phyloP scores from a whole-genome alignment of 1,284 basidiomycete species.

The Tilletia walkeri region DNA sequence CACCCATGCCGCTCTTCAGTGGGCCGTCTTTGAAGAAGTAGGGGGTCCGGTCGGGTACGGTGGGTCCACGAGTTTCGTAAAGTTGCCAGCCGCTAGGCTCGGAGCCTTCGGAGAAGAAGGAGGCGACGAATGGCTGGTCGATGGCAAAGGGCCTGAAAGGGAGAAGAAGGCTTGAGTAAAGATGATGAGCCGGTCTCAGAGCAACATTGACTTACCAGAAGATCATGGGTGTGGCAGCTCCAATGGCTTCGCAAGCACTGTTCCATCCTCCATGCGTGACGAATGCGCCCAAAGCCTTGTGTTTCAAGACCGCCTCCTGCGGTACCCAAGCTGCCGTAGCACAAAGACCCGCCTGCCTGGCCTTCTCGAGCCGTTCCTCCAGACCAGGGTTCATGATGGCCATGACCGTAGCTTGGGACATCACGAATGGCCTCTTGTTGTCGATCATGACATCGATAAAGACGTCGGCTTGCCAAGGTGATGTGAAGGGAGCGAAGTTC shows the following conservation, averaged over 20 bases:
- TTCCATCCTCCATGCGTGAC: conserved; percentile 11
- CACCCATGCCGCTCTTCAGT: neutral
- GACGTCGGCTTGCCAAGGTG: neutral
- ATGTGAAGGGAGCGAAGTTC: neutral
- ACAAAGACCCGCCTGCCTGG: neutral
- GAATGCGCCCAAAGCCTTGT: neutral
- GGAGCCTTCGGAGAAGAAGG: neutral
- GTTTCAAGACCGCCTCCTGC: neutral
- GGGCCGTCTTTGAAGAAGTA: neutral
- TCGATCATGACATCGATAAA: conserved; percentile 2
- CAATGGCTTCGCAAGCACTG: neutral
- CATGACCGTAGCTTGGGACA: neutral
- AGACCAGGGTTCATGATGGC: conserved; percentile 2
- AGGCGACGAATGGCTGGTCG: neutral
- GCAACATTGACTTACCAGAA: neutral
- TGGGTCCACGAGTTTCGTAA: neutral
- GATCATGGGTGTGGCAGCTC: neutral
- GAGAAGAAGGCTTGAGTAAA: too few relatives aligned
- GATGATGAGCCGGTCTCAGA: neutral
- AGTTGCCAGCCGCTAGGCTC: conserved; percentile 1
- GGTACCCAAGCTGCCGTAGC: neutral
- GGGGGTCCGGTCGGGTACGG: neutral
- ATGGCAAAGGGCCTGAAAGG: neutral
- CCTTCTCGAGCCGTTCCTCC: neutral
- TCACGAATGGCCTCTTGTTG: neutral